Base-by-base conservation (phyloP, 768 basidiomycete species). In the Dictyophora rubrovolvata region DNA sequence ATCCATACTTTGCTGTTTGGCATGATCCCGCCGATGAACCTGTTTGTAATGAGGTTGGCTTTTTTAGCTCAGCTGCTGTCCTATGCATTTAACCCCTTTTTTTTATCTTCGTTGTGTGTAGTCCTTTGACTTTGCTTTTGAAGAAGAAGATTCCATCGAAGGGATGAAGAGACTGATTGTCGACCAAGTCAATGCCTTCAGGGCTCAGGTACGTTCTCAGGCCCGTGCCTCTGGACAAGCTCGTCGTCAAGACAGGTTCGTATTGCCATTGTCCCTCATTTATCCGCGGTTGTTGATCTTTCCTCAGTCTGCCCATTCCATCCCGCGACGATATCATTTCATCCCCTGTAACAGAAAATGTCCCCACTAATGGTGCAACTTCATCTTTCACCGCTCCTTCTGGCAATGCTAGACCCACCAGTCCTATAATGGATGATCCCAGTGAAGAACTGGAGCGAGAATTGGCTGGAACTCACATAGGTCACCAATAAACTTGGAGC, bases 81-180 rank as follows among this genome's bases (percentile, higher is more conserved):
- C 49, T 57, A 61, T 18, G 54, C 55, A 33, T 34, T 52, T 23
- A 9, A 22, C 36, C n/a, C 34, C 22, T 47, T 2, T 20, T 54
- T 42, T 51, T 28, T 35, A 54, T 5, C 23, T 17, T 58, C 34
- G 53, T 59, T 16, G 16, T 66, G 55, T 20, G 14, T 35, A 35
- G 22, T 63, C 92, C 77, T 97, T 99, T 65, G 93, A 98, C 72
- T 98, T 99, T 68, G 79, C 83, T 17, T 99, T 99, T 65, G 96
- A 99, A 73, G 87, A 89, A 63, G 96, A 97, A 72, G 96, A 99
- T 61, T 85, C 84, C 60, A 94, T 95, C 63, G 92, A 95, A 49
- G 96, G 96, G 9, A 99, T 99, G 96, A 91, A 95, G 73, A 83
- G 81, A 63, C 72, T 98, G 69, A 99, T 99, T 65, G 84, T 98